phyloP scores from a whole-genome alignment of 2,329 filamentous ascomycete genomes.

The Venturia oleaginea region DNA sequence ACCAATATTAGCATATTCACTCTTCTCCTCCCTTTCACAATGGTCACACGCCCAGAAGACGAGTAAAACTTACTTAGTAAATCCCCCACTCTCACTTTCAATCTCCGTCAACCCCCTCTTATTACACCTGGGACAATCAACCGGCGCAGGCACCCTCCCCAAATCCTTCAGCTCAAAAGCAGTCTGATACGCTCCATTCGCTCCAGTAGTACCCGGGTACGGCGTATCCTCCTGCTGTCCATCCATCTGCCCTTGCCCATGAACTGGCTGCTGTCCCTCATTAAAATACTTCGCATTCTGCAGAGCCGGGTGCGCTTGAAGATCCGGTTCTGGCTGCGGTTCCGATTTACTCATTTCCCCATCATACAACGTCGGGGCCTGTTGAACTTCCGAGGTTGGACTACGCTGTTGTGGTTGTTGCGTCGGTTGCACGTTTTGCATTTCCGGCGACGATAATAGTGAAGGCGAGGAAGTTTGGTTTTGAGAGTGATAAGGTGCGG shows the following conservation, averaged over 20 bases:
- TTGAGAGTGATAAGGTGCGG: neutral
- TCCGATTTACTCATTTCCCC: neutral
- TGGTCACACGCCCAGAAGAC: too few relatives aligned
- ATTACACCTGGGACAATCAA: neutral
- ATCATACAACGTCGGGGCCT: neutral
- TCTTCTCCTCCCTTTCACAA: too few relatives aligned
- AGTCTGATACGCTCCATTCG: neutral
- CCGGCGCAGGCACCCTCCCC: neutral
- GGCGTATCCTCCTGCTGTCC: neutral
- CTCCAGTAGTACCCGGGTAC: neutral
- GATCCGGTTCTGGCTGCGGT: neutral
- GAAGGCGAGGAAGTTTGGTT: neutral
- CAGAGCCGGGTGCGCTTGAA: neutral
- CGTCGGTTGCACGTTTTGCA: neutral
- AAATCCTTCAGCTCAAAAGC: neutral
- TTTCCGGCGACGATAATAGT: neutral
- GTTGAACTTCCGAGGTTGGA: neutral
- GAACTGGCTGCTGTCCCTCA: neutral
- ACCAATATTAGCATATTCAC: neutral
- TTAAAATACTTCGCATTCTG: neutral
- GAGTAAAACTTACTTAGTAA: neutral
- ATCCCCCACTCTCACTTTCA: neutral
- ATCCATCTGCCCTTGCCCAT: neutral
- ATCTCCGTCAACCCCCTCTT: neutral
- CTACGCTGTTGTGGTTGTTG: neutral